A percentile compares a stretch with the other conserved stretches of the same genome.
phyloP scores from a whole-genome alignment of 2,329 filamentous ascomycete genomes.

The Trichoderma gracile region DNA sequence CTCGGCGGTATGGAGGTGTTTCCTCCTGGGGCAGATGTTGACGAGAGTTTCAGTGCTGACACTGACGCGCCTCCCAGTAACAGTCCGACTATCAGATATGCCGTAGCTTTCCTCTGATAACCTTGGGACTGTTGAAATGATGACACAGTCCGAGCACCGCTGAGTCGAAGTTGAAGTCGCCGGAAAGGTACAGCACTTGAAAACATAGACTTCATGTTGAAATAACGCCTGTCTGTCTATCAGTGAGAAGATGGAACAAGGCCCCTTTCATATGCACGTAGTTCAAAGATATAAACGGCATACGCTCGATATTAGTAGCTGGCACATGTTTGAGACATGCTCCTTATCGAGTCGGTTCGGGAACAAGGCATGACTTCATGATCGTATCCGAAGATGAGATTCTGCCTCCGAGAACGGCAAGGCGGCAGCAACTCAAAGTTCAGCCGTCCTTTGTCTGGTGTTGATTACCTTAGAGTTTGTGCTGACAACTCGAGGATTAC shows the following conservation, averaged over 20 bases:
- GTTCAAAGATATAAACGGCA: neutral
- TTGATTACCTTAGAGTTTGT: too few species aligned
- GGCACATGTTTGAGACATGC: too few species aligned
- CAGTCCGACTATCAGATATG: conserved; percentile 7
- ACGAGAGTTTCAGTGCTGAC: neutral
- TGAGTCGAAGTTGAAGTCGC: neutral
- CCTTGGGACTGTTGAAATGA: neutral
- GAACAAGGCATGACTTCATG: too few species aligned
- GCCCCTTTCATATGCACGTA: neutral
- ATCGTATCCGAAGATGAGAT: too few species aligned
- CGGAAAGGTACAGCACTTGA: neutral
- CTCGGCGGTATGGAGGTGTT: conserved; percentile 9
- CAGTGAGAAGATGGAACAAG: neutral
- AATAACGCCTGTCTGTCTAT: neutral
- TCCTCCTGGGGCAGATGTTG: neutral
- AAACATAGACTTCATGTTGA: neutral
- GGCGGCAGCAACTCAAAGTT: too few species aligned
- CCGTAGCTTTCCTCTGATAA: neutral
- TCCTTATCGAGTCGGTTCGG: too few species aligned
- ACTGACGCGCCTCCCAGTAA: conserved; percentile 16
- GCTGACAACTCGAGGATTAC: too few species aligned
- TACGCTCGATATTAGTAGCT: too few species aligned
- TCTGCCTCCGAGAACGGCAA: too few species aligned
- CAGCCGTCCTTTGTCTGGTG: too few species aligned
- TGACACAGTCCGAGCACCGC: neutral